Conservation (phyloP, 345 rosid genomes). For the Microthlaspi erraticum region DNA sequence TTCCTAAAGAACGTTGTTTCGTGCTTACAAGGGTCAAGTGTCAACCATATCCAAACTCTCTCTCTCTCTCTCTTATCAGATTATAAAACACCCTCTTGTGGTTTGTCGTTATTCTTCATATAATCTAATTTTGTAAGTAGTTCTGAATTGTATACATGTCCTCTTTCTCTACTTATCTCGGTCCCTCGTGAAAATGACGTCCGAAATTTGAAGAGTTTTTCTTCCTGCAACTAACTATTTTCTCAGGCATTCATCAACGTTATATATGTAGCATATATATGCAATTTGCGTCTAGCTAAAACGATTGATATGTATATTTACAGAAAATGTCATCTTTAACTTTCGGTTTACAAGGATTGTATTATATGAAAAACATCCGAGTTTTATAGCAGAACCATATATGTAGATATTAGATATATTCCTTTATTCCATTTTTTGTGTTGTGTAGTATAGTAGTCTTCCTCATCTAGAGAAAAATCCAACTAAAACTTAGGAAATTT, state of each 20-base stretch:
- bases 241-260: conserved; percentile 1
- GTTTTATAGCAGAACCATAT: neutral
- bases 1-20: conserved; percentile 43
- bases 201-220: conserved; percentile 20
- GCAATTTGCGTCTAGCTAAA: conserved; percentile 6
- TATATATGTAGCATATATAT: conserved; percentile 3
- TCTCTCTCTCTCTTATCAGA: neutral
- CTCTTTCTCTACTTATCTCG: conserved; percentile 6
- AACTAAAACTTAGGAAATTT: conserved; percentile 5
- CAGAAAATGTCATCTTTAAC: neutral
- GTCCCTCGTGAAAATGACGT: conserved; percentile 37
- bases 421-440: neutral
- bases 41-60: conserved; percentile 30
- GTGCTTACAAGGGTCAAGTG: conserved; percentile 41
- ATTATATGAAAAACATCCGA: too few relatives aligned
- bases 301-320: neutral
- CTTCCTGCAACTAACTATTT: conserved; percentile 12
- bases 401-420: neutral
- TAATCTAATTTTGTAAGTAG: conserved; percentile 5
- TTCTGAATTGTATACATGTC: neutral
- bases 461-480: conserved; percentile 13
- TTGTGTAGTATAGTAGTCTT: conserved; percentile 5
- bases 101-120: conserved; percentile 35
- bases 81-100: conserved; percentile 6
- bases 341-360: neutral